These are phyloP conservation scores for Chaetomidium leptoderma DNA, from an alignment of 495 filamentous ascomycete species.

Conservation along the genomic window DNA sequence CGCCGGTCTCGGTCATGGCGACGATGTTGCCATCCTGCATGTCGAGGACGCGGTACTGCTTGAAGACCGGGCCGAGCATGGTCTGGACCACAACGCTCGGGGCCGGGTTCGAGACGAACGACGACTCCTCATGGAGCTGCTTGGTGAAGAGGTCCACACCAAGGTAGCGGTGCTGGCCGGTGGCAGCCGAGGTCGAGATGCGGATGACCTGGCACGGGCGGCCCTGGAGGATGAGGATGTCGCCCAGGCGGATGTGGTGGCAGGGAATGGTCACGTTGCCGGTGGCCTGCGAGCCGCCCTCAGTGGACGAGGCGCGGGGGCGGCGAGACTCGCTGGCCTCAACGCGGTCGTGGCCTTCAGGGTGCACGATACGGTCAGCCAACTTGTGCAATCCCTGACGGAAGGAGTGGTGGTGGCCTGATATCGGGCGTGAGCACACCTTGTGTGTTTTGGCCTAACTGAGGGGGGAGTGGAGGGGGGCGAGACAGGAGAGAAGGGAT, in stretches of 20 bases:
- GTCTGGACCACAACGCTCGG: constrained; percentile 97
- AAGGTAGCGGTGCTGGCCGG: constrained; percentile 98
- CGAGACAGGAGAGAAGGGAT: neutral
- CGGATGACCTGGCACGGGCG: constrained; percentile 99
- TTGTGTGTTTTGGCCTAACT: too few species aligned
- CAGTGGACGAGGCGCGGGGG: constrained; percentile 23
- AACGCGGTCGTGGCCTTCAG: constrained; percentile 53
- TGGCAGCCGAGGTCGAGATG: constrained; percentile 96
- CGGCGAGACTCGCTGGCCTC: constrained; percentile 47
- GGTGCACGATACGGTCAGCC: constrained; percentile 75
- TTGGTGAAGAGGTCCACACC: constrained; percentile 99
- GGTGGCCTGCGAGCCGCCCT: constrained; percentile 46
- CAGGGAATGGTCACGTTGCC: constrained; percentile 97
- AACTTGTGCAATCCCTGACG: constrained; percentile 72
- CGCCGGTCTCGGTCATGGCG: constrained; percentile 61
- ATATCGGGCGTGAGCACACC: constrained; percentile 28
- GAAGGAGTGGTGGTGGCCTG: constrained; percentile 90
- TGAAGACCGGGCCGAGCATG: constrained; percentile 99
- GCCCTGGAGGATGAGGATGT: constrained; percentile 97
- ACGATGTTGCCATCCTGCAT: constrained; percentile 74
- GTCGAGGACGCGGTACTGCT: constrained; percentile 99
- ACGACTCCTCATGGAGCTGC: constrained; percentile 98
- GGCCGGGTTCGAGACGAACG: constrained; percentile 92
- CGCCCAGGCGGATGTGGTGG: constrained; percentile 98
- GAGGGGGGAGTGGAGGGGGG: neutral